Evolutionary conservation across 441 rosid genomes (phyloP), one percentile per base, ranked within the genome.

Genomic region (Gossypium davidsonii): DNA sequence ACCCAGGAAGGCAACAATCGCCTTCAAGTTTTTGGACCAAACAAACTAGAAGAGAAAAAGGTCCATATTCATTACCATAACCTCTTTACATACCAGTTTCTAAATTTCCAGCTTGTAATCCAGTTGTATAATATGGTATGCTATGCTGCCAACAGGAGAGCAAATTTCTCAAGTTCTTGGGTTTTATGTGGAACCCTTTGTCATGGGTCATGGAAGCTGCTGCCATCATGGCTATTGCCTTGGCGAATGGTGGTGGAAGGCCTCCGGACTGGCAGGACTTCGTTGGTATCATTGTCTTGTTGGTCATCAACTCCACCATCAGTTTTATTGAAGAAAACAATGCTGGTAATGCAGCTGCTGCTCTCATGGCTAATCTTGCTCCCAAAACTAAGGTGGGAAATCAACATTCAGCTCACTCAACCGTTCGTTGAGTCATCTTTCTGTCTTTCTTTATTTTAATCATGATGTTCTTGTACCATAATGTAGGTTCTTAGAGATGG

Each of bases 151-250:
- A 68, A 80, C 85, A 93, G 97, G 88, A 86, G 75, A 90, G 92
- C 90, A 93, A 91, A 80, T 0, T 91, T 64, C 82, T 90, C 70
- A 93, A 93, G 83, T 93, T 93, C 74, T 74, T 93, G 82, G 97
- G 97, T 7, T 93, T 93, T 75, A 93, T 93, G 98, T 93, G 98
- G 98, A 93, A 93, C 70, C 98, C 98, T 6, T 72, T 93, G 78
- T 93, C 98, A 8, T 93, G 98, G 98, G 98, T 93, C 82, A 91
- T 93, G 98, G 98, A 93, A 74, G 92, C 90, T 67, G 98, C 98
- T 56, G 97, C 98, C 9, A 1, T 93, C 25, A 85, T 93, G 97
- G 96, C 98, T 71, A 91, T 93, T 14, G 89, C 76, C 53, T 51
- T 93, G 84, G 95, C 94, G 11, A 91, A 93, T 75, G 97, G 95